A percentile compares a stretch with the other conserved stretches of the same genome.
These are phyloP conservation scores for Ceratocystis albifundus DNA, from an alignment of 2,329 filamentous ascomycete genomes.

Conservation along the genomic window DNA sequence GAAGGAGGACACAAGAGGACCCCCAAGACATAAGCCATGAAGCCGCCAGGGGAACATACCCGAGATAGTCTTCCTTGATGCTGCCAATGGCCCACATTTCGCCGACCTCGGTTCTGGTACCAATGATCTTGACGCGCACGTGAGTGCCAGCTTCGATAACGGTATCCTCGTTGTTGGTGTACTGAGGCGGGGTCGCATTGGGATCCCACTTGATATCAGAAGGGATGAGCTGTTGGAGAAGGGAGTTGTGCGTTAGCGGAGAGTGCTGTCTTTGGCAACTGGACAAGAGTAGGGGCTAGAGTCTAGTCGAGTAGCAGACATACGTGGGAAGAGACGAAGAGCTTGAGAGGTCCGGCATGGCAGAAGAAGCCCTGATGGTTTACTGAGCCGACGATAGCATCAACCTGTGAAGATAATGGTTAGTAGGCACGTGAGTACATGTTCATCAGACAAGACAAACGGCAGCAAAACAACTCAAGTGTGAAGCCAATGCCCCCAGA, in stretches of 20 bases:
- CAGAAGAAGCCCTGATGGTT: constrained; percentile 88
- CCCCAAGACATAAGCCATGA: not conserved
- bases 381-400: constrained; percentile 84
- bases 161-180: constrained; percentile 87
- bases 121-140: constrained; percentile 86
- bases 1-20: not conserved
- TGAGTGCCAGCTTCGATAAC: constrained; percentile 90
- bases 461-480: too few species aligned
- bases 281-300: not conserved
- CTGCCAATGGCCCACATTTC: constrained; percentile 96
- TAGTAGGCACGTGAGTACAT: constrained; percentile 6
- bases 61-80: constrained; percentile 75
- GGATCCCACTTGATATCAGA: constrained; percentile 87
- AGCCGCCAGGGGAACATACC: constrained; percentile 33
- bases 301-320: constrained; percentile 27
- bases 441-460: not conserved
- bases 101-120: constrained; percentile 83
- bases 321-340: constrained; percentile 77
- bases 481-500: too few species aligned
- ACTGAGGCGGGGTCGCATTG: constrained; percentile 92
- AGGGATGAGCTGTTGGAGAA: constrained; percentile 61
- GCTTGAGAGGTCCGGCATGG: constrained; percentile 62
- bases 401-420: constrained; percentile 48
- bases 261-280: not conserved
- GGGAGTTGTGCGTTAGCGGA: constrained; percentile 27